A percentile compares a stretch with the other conserved stretches of the same genome.
phyloP scores from a whole-genome alignment of 306 rosid genomes.

The Cicer judaicum region DNA sequence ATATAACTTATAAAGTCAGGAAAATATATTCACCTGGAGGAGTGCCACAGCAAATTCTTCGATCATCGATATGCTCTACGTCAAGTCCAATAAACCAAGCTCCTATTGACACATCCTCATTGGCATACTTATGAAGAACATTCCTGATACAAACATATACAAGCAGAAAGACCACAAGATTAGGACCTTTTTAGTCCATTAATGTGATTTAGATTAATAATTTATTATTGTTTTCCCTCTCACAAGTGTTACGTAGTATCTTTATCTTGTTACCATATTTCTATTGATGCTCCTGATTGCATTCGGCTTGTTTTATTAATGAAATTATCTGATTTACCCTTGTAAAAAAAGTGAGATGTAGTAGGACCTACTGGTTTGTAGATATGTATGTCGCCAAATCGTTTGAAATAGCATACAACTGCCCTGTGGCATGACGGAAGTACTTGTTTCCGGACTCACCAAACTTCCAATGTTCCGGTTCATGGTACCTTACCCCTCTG shows the following conservation, averaged over 20 bases:
- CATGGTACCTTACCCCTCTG: conserved; percentile 99
- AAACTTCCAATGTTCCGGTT: conserved; percentile 95
- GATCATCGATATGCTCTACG: conserved; percentile 87
- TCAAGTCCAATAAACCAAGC: conserved; percentile 99
- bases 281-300: no score
- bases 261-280: no score
- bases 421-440: conserved; percentile 99
- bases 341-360: background rate
- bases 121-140: conserved; percentile 94
- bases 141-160: conserved; percentile 61
- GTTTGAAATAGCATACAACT: conserved; percentile 90
- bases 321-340: no score
- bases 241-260: background rate
- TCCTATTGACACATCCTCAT: conserved; percentile 95
- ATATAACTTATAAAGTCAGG: background rate
- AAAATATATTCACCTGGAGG: conserved; percentile 76
- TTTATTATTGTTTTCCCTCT: conserved; percentile 4
- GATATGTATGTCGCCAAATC: conserved; percentile 92
- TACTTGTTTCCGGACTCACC: conserved; percentile 97
- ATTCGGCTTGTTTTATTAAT: no score
- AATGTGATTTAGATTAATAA: background rate
- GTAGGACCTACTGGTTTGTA: conserved; percentile 74
- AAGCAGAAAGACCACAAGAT: conserved; percentile 21
- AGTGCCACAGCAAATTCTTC: conserved; percentile 94
- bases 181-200: background rate